Conservation (phyloP, 495 filamentous ascomycete genomes). For the Aspergillus baeticus region DNA sequence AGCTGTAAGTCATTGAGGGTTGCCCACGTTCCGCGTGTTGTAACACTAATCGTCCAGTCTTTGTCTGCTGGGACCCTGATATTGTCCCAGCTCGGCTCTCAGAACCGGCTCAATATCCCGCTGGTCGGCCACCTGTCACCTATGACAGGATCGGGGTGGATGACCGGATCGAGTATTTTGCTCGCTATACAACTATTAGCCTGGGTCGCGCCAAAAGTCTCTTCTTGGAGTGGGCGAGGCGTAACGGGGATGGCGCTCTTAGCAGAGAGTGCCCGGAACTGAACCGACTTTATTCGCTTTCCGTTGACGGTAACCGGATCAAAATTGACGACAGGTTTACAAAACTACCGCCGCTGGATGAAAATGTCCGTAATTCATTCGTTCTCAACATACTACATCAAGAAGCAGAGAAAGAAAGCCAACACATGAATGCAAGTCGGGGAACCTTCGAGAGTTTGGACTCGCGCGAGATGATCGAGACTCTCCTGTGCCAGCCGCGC, state of each 20-base stretch:
- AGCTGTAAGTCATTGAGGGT: neutral
- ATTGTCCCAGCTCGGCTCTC: neutral
- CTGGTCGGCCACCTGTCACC: neutral
- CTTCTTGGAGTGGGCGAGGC: neutral
- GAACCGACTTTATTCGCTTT: slow-evolving; percentile 1
- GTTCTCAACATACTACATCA: neutral
- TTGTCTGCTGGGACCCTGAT: slow-evolving; percentile 6
- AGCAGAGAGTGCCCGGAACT: slow-evolving; percentile 2
- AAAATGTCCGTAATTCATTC: neutral
- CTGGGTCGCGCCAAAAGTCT: neutral
- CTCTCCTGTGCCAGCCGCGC: neutral
- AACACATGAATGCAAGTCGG: neutral
- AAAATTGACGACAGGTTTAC: neutral
- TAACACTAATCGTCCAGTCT: neutral
- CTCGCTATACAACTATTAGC: neutral
- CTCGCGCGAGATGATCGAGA: neutral
- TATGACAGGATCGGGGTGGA: neutral
- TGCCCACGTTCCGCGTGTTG: neutral
- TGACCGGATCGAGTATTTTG: slow-evolving; percentile 6
- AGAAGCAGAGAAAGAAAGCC: neutral
- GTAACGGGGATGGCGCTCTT: neutral
- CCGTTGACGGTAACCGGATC: slow-evolving; percentile 1
- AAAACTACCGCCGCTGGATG: neutral
- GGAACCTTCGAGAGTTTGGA: neutral
- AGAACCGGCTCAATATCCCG: neutral